Evolutionary conservation across 2,329 filamentous ascomycete genomes (phyloP).

Genomic region (Stachybotrys elegans): DNA sequence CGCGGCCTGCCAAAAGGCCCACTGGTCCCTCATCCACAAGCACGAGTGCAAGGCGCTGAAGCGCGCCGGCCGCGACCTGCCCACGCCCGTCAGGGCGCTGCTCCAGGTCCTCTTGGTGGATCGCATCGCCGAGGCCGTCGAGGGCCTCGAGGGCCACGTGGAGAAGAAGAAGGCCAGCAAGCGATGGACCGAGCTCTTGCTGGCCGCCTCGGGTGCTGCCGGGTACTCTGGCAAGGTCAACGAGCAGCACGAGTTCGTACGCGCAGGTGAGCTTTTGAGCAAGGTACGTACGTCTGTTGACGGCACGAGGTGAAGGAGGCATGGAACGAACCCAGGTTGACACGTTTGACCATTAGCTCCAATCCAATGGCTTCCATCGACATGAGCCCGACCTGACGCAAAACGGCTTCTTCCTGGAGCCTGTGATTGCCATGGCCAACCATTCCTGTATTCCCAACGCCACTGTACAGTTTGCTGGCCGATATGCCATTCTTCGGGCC

Average conservation of each 20-base stretch:
- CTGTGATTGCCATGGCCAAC: slow-evolving; percentile 53
- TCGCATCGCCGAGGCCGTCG: slow-evolving; percentile 27
- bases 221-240: slow-evolving; percentile 36
- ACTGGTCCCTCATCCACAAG: slow-evolving; percentile 49
- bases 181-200: slow-evolving; percentile 44
- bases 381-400: slow-evolving; percentile 47
- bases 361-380: slow-evolving; percentile 58
- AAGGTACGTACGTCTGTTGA: slow-evolving; percentile 35
- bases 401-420: slow-evolving; percentile 52
- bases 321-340: slow-evolving; percentile 1
- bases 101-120: slow-evolving; percentile 43
- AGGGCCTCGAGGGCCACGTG: slow-evolving; percentile 41
- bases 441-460: slow-evolving; percentile 60
- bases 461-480: slow-evolving; percentile 48
- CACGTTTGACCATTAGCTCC: slow-evolving; percentile 34
- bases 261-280: slow-evolving; percentile 45
- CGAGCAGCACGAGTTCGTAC: slow-evolving; percentile 27
- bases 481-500: slow-evolving; percentile 46
- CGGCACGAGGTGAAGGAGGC: not conserved
- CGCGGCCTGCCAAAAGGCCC: slow-evolving; percentile 44
- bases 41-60: slow-evolving; percentile 47
- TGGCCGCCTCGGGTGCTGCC: slow-evolving; percentile 37
- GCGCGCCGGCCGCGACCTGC: slow-evolving; percentile 30
- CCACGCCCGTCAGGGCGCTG: slow-evolving; percentile 50
- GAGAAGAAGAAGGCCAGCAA: slow-evolving; percentile 27